Evolutionary conservation across 192 early-diverging fungal genomes (phyloP), one percentile per base, ranked within the genome.

Genomic region (Paraglomus occultum): DNA sequence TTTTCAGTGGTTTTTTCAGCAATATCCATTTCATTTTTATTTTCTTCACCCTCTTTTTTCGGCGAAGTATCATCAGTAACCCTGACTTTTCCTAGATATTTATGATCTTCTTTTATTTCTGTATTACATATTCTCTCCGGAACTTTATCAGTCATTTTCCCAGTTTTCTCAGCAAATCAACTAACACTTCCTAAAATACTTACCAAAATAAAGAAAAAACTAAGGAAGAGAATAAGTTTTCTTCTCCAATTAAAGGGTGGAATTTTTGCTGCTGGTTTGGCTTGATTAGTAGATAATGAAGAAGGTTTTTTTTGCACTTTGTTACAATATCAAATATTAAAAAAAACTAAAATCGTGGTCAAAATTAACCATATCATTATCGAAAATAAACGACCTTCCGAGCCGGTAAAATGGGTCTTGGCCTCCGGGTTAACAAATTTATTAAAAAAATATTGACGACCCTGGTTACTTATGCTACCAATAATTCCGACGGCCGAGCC

Each of bases 291-390:
- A 23, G n/a, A n/a, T n/a, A n/a, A n/a, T n/a, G n/a, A n/a, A n/a
- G n/a, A n/a, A n/a, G 54, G 54, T 4, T 20, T 23, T 57, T 57
- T 15, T 57, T 57, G 14, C 1, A 20, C 6, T 23, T 23, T 57
- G 6, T 23, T 57, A 57, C 54, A 57, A 57, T 57, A 57, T 57
- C 54, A 57, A 20, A 57, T 57, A 6, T 57, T 57, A 57, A 57
- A 57, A 20, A 57, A 23, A 6, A 57, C 22, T 20, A 57, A 20
- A 57, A 57, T 57, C 6, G 54, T 57, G 54, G 54, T 23, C 11
- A 57, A 57, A 23, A 57, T 15, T 20, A 57, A 1, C 11, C 14
- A 57, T n/a, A 23, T 1, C 10, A 57, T 23, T 6, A 4, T 6
- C 1, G 18, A 23, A 57, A 57, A 57, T 2, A 15, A 20, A 10